phyloP scores from a whole-genome alignment of 305 asterid genomes.

The Fraxinus baroniana region DNA sequence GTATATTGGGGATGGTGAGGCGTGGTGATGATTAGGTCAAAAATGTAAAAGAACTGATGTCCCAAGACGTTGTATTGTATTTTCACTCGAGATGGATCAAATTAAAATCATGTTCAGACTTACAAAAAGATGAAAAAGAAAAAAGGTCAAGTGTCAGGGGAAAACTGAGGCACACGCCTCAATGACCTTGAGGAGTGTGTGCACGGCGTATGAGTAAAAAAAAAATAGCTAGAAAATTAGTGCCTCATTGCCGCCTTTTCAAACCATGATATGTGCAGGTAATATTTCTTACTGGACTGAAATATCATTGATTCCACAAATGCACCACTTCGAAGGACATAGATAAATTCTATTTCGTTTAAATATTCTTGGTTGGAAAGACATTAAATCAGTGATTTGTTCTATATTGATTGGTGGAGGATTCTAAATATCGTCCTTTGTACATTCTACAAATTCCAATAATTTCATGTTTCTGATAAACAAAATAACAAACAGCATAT shows the following conservation, averaged over 20 bases:
- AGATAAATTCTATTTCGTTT: neutral
- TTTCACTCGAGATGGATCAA: neutral
- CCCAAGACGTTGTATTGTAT: neutral
- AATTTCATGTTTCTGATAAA: neutral
- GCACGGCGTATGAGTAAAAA: neutral
- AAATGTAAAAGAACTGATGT: neutral
- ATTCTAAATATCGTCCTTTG: neutral
- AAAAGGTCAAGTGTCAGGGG: neutral
- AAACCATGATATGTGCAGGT: conserved; percentile 1
- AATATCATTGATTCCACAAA: neutral
- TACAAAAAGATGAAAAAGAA: neutral
- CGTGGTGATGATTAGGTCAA: neutral
- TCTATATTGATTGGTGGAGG: neutral
- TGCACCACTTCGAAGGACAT: neutral
- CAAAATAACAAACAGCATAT: neutral
- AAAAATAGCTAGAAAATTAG: neutral
- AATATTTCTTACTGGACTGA: neutral
- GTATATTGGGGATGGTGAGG: neutral
- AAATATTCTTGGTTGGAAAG: neutral
- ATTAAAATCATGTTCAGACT: neutral
- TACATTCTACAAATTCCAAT: neutral
- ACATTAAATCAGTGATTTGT: neutral
- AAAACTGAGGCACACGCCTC: neutral
- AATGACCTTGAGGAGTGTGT: neutral
- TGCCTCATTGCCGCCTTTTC: neutral